Evolutionary conservation across 2,329 filamentous ascomycete genomes (phyloP).

Genomic region (Colletotrichum spinosum): DNA sequence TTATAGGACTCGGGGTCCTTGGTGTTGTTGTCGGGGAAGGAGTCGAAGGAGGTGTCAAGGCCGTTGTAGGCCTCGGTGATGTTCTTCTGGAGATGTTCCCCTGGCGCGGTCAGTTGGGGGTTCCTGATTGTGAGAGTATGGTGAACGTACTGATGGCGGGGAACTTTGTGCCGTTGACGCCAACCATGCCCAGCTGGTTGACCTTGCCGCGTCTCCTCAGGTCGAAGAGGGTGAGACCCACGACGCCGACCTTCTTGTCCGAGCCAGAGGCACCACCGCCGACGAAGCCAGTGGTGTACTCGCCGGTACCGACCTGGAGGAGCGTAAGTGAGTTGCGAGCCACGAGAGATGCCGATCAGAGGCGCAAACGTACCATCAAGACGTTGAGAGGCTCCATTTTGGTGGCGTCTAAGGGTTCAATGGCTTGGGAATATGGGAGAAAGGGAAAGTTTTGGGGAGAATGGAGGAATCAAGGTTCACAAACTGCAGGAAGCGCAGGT

Average conservation of each 20-base stretch:
- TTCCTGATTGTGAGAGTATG: background rate
- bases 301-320: conserved; percentile 83
- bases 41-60: conserved; percentile 87
- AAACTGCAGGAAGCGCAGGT: conserved; percentile 1
- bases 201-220: conserved; percentile 90
- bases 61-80: conserved; percentile 89
- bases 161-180: conserved; percentile 89
- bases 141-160: conserved; percentile 81
- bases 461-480: conserved; percentile 13
- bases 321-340: conserved; percentile 27
- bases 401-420: conserved; percentile 29
- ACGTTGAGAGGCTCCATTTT: conserved; percentile 72
- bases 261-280: conserved; percentile 84
- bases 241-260: conserved; percentile 96
- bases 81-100: conserved; percentile 87
- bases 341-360: conserved; percentile 18
- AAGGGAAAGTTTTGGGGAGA: conserved; percentile 6
- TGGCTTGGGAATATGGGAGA: conserved; percentile 7
- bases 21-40: conserved; percentile 80
- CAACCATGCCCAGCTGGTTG: conserved; percentile 86
- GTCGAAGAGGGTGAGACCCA: conserved; percentile 90
- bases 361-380: conserved; percentile 68
- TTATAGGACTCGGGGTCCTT: conserved; percentile 88
- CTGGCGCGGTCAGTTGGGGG: conserved; percentile 52
- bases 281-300: conserved; percentile 97